Percentiles rank a stretch among this genome's conserved stretches.
Conservation (phyloP, 768 basidiomycete species). For the Xanthoconium purpureum region DNA sequence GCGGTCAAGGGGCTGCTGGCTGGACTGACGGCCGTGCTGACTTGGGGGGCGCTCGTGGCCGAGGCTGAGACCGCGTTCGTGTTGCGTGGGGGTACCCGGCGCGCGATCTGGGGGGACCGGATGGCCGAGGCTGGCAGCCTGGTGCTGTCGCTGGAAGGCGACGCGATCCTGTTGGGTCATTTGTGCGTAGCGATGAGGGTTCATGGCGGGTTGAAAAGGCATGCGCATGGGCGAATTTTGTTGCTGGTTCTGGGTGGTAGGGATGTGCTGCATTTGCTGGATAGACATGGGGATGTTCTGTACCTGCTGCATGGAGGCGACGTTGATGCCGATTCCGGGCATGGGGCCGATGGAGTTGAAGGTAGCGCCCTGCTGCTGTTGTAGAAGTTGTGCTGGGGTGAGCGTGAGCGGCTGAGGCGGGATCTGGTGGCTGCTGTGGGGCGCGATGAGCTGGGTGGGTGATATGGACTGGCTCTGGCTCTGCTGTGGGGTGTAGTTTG, state of each 20-base stretch:
- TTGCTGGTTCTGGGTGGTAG: constrained; percentile 14
- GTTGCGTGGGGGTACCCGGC: constrained; percentile 17
- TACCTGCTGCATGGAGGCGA: constrained; percentile 12
- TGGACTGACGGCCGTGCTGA: constrained; percentile 20
- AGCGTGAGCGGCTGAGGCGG: constrained; percentile 24
- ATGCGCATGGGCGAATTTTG: constrained; percentile 26
- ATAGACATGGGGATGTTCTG: constrained; percentile 11
- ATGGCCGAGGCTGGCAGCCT: constrained; percentile 9
- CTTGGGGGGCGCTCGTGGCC: constrained; percentile 25
- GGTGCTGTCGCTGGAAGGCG: constrained; percentile 30
- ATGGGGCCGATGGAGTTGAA: constrained; percentile 7
- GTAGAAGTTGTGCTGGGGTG: constrained; percentile 37
- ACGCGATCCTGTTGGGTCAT: constrained; percentile 29
- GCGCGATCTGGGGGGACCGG: constrained; percentile 14
- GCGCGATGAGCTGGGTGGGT: constrained; percentile 26
- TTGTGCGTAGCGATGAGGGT: constrained; percentile 27
- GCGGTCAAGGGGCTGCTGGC: constrained; percentile 23
- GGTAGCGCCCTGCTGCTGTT: constrained; percentile 31
- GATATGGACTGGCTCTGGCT: constrained; percentile 22
- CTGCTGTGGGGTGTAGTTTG: constrained; percentile 8
- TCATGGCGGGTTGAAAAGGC: constrained; percentile 13
- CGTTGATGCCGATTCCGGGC: neutral
- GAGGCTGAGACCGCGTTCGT: constrained; percentile 19
- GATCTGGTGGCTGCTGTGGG: constrained; percentile 9
- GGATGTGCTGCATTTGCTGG: constrained; percentile 22